These are phyloP conservation scores for Fusarium drepaniforme DNA, from an alignment of 2,329 filamentous ascomycete genomes.

Conservation along the genomic window DNA sequence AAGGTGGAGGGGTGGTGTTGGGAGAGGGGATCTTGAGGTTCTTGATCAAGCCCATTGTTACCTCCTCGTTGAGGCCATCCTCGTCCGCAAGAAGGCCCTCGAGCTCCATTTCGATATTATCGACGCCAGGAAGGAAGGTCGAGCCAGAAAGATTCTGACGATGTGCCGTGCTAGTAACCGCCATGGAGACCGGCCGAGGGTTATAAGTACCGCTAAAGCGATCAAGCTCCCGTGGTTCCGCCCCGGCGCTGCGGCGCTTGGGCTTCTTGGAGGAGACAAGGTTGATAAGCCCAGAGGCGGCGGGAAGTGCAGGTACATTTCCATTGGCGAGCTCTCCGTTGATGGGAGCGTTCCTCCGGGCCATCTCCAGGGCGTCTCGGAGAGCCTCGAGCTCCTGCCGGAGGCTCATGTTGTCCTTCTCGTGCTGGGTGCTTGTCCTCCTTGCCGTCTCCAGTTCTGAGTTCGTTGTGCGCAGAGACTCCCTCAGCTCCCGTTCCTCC, in stretches of 20 bases:
- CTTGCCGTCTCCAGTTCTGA: slow-evolving; percentile 85
- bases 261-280: slow-evolving; percentile 97
- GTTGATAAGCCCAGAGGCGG: slow-evolving; percentile 88
- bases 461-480: slow-evolving; percentile 83
- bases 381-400: slow-evolving; percentile 90
- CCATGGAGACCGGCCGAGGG: slow-evolving; percentile 96
- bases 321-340: slow-evolving; percentile 70
- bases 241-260: slow-evolving; percentile 91
- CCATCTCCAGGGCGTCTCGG: slow-evolving; percentile 91
- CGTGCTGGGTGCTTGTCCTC: slow-evolving; percentile 79
- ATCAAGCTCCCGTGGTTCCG: slow-evolving; percentile 86
- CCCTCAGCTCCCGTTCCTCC: slow-evolving; percentile 87
- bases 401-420: slow-evolving; percentile 87
- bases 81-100: slow-evolving; percentile 95
- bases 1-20: slow-evolving; percentile 87
- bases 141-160: slow-evolving; percentile 80
- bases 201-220: slow-evolving; percentile 94
- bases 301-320: slow-evolving; percentile 58
- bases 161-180: slow-evolving; percentile 75
- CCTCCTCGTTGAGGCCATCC: slow-evolving; percentile 95
- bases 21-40: slow-evolving; percentile 97
- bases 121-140: slow-evolving; percentile 82
- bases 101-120: slow-evolving; percentile 95
- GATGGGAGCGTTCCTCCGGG: slow-evolving; percentile 80
- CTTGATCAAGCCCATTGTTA: slow-evolving; percentile 94